These are phyloP conservation scores for Castanopsis chinensis DNA, from an alignment of 306 rosid species.

Conservation along the genomic window DNA sequence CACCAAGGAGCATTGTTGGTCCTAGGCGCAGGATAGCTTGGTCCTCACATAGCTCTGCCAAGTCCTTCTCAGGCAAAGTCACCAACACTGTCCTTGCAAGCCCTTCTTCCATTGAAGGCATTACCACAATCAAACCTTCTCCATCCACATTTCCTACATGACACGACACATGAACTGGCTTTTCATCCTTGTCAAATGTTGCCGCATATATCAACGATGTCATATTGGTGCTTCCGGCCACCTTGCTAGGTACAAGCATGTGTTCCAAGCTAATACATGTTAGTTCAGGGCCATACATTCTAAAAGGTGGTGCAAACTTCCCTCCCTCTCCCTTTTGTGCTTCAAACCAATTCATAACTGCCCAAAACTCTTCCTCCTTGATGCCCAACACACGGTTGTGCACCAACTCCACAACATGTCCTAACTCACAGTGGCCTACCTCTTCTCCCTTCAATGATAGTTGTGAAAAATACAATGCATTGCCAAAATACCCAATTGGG, in stretches of 20 bases:
- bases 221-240: too few species aligned
- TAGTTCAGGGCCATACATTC: slow-evolving; percentile 52
- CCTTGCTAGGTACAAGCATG: neutral
- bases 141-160: slow-evolving; percentile 49
- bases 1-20: slow-evolving; percentile 26
- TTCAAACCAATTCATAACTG: slow-evolving; percentile 36
- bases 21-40: slow-evolving; percentile 40
- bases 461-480: slow-evolving; percentile 56
- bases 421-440: slow-evolving; percentile 8
- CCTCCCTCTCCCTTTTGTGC: slow-evolving; percentile 33
- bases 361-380: slow-evolving; percentile 36
- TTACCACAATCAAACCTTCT: slow-evolving; percentile 61
- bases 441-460: slow-evolving; percentile 23
- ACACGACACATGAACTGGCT: slow-evolving; percentile 57
- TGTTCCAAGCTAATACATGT: slow-evolving; percentile 66
- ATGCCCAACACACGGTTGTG: slow-evolving; percentile 37
- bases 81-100: slow-evolving; percentile 49
- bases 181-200: slow-evolving; percentile 26
- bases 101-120: slow-evolving; percentile 55
- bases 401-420: slow-evolving; percentile 21
- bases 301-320: slow-evolving; percentile 20
- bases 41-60: slow-evolving; percentile 36
- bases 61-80: slow-evolving; percentile 46
- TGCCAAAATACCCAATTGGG: slow-evolving; percentile 53
- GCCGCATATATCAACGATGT: slow-evolving; percentile 31